Percentiles rank a stretch among this genome's conserved stretches.
These are phyloP conservation scores for Cochlearia excelsa DNA, from an alignment of 345 rosid species.

Conservation along the genomic window DNA sequence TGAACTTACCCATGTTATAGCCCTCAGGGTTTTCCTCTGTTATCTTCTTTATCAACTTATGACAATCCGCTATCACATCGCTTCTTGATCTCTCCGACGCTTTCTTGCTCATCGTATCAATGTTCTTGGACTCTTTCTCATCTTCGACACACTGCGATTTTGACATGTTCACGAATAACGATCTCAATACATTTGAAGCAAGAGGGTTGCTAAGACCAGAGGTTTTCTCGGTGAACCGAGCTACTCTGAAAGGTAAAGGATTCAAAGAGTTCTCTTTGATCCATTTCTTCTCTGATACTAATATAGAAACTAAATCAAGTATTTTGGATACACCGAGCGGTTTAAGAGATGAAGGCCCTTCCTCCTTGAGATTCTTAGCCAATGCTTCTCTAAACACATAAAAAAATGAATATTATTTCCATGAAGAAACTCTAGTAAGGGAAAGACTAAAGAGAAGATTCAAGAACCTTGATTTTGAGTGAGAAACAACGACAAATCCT, in stretches of 20 bases:
- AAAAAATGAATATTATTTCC: not conserved
- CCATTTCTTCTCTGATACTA: conserved; percentile 73
- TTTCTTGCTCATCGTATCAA: conserved; percentile 27
- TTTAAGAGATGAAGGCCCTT: conserved; percentile 55
- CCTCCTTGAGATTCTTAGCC: conserved; percentile 54
- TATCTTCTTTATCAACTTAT: conserved; percentile 50
- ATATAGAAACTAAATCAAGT: conserved; percentile 51
- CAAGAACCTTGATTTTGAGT: conserved; percentile 66
- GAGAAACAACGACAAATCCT: conserved; percentile 50
- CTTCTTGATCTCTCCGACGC: conserved; percentile 42
- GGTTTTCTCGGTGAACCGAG: conserved; percentile 25
- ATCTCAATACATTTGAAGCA: conserved; percentile 45
- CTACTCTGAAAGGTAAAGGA: conserved; percentile 50
- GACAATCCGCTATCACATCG: conserved; percentile 52
- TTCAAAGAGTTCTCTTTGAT: conserved; percentile 52
- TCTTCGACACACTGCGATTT: conserved; percentile 28
- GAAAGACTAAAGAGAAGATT: conserved; percentile 6
- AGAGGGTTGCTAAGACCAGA: conserved; percentile 29
- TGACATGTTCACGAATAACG: conserved; percentile 38
- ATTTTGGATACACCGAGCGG: conserved; percentile 43
- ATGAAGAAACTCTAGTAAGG: conserved; percentile 8
- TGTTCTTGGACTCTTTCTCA: conserved; percentile 36
- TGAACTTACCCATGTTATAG: conserved; percentile 44
- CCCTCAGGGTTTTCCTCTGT: conserved; percentile 57
- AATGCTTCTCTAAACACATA: conserved; percentile 49